A percentile compares a stretch with the other conserved stretches of the same genome.
Conservation (phyloP, 306 rosid species). For the Cicer pinnatifidum region DNA sequence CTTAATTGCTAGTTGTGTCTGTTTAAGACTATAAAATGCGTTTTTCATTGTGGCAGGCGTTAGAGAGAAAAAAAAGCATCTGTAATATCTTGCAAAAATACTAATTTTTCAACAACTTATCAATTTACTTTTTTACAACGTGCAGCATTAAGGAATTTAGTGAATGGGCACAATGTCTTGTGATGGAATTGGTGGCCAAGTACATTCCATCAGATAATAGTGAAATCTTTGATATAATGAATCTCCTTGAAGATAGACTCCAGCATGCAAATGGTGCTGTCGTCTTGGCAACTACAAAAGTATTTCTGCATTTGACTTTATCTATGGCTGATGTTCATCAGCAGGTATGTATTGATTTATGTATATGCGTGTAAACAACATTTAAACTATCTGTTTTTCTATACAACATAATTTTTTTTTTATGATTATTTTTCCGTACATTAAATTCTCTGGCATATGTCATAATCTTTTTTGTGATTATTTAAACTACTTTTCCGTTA, state of each 20-base stretch:
- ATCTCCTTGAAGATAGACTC: constrained; percentile 98
- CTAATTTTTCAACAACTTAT: constrained; percentile 39
- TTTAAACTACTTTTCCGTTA: neutral
- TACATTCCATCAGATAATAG: constrained; percentile 81
- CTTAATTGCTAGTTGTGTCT: constrained; percentile 17
- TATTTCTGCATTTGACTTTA: constrained; percentile 93
- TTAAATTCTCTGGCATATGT: neutral
- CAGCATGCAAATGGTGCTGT: constrained; percentile 99
- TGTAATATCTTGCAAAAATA: constrained; percentile 33
- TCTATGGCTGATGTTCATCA: constrained; percentile 99
- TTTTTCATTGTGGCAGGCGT: constrained; percentile 23
- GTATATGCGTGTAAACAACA: constrained; percentile 15
- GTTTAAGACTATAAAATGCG: constrained; percentile 38
- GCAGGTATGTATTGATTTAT: constrained; percentile 67
- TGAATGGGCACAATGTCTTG: constrained; percentile 97
- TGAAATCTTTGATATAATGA: constrained; percentile 97
- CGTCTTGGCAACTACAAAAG: constrained; percentile 91
- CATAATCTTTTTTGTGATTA: no score
- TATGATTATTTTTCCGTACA: constrained; percentile 4
- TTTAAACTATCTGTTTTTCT: constrained; percentile 13
- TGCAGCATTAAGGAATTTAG: constrained; percentile 92
- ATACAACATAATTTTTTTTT: neutral
- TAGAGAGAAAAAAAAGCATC: constrained; percentile 26
- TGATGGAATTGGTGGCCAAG: constrained; percentile 86
- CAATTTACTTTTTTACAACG: constrained; percentile 35